phyloP scores from a whole-genome alignment of 2,329 filamentous ascomycete species.

The Hymenoscyphus salicellus region DNA sequence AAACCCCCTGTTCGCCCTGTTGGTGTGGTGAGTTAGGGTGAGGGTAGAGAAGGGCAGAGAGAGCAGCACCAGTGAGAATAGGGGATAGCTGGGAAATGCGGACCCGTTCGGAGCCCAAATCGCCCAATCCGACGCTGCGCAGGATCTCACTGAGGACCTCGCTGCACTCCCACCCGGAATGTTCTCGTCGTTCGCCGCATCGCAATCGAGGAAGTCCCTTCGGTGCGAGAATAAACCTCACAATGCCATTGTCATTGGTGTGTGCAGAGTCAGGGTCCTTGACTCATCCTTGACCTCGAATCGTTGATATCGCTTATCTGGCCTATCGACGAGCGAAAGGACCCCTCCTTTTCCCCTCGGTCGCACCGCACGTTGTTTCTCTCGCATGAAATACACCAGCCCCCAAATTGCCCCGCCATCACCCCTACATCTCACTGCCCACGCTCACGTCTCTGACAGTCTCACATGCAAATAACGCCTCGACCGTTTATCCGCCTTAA shows the following conservation, averaged over 20 bases:
- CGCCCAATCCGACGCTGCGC: background rate
- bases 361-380: background rate
- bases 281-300: background rate
- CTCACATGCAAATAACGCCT: background rate
- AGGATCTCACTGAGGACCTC: background rate
- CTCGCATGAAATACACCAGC: conserved; percentile 1
- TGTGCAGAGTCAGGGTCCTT: background rate
- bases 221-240: conserved; percentile 1
- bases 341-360: background rate
- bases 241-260: background rate
- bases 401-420: background rate
- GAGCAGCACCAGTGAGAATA: background rate
- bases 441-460: background rate
- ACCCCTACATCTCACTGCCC: background rate
- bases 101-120: background rate
- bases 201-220: background rate
- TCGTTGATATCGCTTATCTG: background rate
- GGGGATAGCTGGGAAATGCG: background rate
- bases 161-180: background rate
- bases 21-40: no score
- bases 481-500: background rate
- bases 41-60: background rate
- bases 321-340: background rate
- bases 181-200: conserved; percentile 2
- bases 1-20: background rate